Evolutionary conservation across 2,329 filamentous ascomycete species (phyloP).

Genomic region (Exophiala xenobiotica): DNA sequence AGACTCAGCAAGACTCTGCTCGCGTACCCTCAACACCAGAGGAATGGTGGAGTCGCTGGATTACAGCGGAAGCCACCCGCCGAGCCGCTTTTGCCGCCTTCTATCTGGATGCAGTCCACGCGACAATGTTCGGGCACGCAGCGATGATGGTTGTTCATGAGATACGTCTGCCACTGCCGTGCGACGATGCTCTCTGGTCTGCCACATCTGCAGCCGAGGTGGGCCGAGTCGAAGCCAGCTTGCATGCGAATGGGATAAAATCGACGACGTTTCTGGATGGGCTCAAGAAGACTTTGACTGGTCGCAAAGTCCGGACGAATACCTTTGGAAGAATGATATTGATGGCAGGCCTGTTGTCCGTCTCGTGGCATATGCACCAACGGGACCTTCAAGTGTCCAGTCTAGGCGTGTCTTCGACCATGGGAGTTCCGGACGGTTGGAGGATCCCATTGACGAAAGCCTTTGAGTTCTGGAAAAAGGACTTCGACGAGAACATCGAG

Average conservation of each 20-base stretch:
- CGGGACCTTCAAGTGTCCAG: conserved; percentile 89
- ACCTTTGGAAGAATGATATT: conserved; percentile 89
- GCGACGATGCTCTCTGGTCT: conserved; percentile 89
- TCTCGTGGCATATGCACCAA: conserved; percentile 99
- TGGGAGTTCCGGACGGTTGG: conserved; percentile 86
- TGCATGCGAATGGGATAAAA: conserved; percentile 78
- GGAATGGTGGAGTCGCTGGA: conserved; percentile 96
- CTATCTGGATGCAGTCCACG: conserved; percentile 91
- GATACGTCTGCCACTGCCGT: conserved; percentile 85
- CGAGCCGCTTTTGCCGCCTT: conserved; percentile 92
- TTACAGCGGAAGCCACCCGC: conserved; percentile 86
- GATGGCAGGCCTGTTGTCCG: conserved; percentile 89
- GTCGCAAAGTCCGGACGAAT: conserved; percentile 84
- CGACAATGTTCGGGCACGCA: conserved; percentile 96
- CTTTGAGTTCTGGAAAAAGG: conserved; percentile 88
- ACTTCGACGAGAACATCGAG: conserved; percentile 76
- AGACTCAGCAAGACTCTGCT: conserved; percentile 58
- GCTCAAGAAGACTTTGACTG: conserved; percentile 82
- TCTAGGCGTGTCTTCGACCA: conserved; percentile 65
- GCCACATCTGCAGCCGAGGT: conserved; percentile 87
- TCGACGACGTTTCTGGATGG: conserved; percentile 86
- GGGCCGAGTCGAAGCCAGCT: conserved; percentile 73
- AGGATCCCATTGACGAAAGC: conserved; percentile 77
- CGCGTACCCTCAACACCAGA: conserved; percentile 66
- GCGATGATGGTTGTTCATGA: conserved; percentile 97